Evolutionary conservation across 441 rosid species (phyloP), one percentile per base, ranked within the genome.

Genomic region (Arabidopsis hybrid): DNA sequence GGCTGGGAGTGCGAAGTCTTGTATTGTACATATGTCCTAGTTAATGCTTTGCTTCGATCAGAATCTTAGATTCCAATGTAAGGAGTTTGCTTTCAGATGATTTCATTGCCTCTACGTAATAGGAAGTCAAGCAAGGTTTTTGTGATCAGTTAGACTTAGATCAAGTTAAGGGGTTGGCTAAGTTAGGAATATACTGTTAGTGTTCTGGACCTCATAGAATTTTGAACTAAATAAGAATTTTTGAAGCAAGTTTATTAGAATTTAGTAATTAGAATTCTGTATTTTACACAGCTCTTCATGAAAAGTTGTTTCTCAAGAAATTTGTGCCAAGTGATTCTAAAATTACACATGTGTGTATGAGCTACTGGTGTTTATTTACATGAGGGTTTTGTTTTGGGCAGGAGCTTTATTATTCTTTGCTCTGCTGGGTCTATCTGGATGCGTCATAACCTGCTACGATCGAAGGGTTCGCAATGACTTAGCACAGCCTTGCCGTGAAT

Each of bases 401-500:
- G 99, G 99, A 74, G 98, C 99, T 51, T 81, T 96, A 36, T 80
- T 93, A 32, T 93, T 96, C 81, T 93, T 96, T 72, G 98, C 99
- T 79, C 84, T 96, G 83, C 85, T 96, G 93, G 99, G 99, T 67
- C 85, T 96, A 62, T 96, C 98, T 57, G 98, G 99, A 56, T 96
- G 99, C 88, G 88, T 96, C 84, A 93, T 96, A 77, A 96, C 99
- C 62, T 93, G 97, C 83, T 96, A 96, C 70, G 99, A 96, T 77
- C 89, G 96, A 59, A 92, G 99, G 83, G 99, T 96, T 72, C 93
- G 98, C 62, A 93, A 78, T 86, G 99, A 93, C 84, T 84, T 93
- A 85, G 98, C 97, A 65, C 99, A 93, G 80, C 99, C 97, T 60
- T 96, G 97, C 80, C 88, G 97, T 78, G 98, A 96, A 80, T 83